These are phyloP conservation scores for Teratosphaeriaceae sp. DNA, from an alignment of 2,329 filamentous ascomycete species.

Conservation along the genomic window DNA sequence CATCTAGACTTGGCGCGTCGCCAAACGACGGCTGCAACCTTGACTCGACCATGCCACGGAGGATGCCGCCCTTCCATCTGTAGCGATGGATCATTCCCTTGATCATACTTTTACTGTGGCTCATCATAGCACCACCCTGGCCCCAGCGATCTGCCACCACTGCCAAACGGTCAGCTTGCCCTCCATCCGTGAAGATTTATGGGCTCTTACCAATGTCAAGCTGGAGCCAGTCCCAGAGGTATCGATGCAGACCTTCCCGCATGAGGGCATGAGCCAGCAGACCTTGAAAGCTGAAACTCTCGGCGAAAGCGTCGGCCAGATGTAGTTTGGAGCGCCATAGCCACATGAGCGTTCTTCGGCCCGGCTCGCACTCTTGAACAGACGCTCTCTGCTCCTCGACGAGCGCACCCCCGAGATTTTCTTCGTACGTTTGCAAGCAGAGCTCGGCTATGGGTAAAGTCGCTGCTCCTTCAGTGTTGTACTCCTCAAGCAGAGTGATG, in stretches of 20 bases:
- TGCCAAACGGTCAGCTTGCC: constrained; percentile 12
- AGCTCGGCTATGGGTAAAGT: constrained; percentile 32
- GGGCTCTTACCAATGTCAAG: constrained; percentile 11
- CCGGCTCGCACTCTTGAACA: constrained; percentile 16
- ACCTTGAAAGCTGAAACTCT: constrained; percentile 16
- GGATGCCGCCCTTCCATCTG: constrained; percentile 18
- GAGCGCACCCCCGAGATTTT: constrained; percentile 12
- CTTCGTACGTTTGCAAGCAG: constrained; percentile 31
- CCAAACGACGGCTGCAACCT: constrained; percentile 5
- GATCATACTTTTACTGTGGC: too few relatives aligned
- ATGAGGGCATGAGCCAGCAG: constrained; percentile 21
- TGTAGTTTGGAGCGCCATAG: constrained; percentile 20
- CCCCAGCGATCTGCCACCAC: constrained; percentile 1
- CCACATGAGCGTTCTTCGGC: constrained; percentile 24
- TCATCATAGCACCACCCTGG: neutral
- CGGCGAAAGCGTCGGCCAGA: constrained; percentile 14
- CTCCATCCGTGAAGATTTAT: constrained; percentile 17
- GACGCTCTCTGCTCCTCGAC: constrained; percentile 9
- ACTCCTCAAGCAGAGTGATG: constrained; percentile 34
- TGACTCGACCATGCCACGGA: constrained; percentile 10
- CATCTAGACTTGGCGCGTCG: neutral
- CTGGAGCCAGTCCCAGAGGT: constrained; percentile 25
- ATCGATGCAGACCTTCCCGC: constrained; percentile 21
- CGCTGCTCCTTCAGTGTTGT: constrained; percentile 33
- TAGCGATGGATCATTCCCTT: constrained; percentile 6